Base-by-base conservation (phyloP, 202 grass and related monocot genomes). In the Sporobolus alterniflorus region DNA sequence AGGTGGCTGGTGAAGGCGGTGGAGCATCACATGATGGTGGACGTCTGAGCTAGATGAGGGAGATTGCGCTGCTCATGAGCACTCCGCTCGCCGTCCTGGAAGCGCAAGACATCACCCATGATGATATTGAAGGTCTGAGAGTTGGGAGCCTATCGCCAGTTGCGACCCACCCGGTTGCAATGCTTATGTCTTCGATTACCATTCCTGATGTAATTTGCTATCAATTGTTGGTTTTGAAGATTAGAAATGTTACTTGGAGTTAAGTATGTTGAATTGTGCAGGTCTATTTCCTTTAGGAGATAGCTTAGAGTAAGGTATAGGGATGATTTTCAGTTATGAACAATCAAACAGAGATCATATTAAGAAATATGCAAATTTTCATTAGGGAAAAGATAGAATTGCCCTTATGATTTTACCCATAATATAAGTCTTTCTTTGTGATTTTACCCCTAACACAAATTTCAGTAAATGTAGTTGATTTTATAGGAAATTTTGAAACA, bases 51-150 rank as follows among this genome's bases (percentile, higher is more conserved):
- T 77, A 84, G 49, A 85, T 95, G 92, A 88, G 82, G 84, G 84
- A 95, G 80, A 92, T 95, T 24, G 90, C 89, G 68, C 76, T 95
- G 76, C 75, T 95, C 61, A 92, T 95, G 83, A 89, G 57, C 77
- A 90, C 90, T 2, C 88, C 93, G 64, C 75, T 74, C 33, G 48
- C 78, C 54, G 80, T 90, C 65, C 78, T 90, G 68, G 87, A 92
- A 71, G 83, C 90, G 78, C 87, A 89, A 72, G 86, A 87, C 55
- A 83, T 92, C 65, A 84, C 87, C 12, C 74, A 85, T 12, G 80
- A 81, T 36, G 84, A 92, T 29, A 87, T 95, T 59, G 92, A 95
- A 92, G 92, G 90, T 95, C 83, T 3, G 47, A 10, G 31, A 29
- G 36, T 5, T 3, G 47, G 13, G 31, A 29, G 36, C 7, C 15